Evolutionary conservation across 2,329 filamentous ascomycete genomes (phyloP).

Genomic region (Fusarium multiceps): DNA sequence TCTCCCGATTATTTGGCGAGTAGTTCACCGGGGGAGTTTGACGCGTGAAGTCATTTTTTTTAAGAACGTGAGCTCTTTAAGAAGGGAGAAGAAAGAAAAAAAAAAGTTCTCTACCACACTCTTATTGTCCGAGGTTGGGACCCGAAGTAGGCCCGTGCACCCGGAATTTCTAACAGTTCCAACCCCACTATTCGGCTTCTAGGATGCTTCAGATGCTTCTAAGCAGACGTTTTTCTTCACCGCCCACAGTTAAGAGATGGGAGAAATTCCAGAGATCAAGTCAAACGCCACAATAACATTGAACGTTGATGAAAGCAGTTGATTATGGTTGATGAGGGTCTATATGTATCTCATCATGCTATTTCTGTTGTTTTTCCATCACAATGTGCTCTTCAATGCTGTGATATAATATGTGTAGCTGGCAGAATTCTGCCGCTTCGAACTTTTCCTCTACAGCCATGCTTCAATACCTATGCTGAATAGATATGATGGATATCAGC

Average conservation of each 20-base stretch:
- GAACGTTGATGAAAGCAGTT: conserved; percentile 1
- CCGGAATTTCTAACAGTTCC: conserved; percentile 24
- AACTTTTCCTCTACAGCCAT: background rate
- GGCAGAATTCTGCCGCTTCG: conserved; percentile 11
- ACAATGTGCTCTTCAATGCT: background rate
- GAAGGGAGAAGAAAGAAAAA: conserved; percentile 46
- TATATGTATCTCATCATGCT: background rate
- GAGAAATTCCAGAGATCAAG: conserved; percentile 41
- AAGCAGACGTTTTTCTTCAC: conserved; percentile 38
- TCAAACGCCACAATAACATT: conserved; percentile 34
- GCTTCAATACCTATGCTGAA: background rate
- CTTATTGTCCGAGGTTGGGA: conserved; percentile 43
- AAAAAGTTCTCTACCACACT: conserved; percentile 47
- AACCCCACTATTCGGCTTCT: conserved; percentile 37
- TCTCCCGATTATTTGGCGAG: conserved; percentile 43
- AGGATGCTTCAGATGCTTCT: conserved; percentile 15
- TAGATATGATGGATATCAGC: background rate
- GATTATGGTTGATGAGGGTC: background rate
- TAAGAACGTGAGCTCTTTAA: conserved; percentile 37
- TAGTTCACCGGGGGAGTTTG: conserved; percentile 43
- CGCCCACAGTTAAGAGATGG: conserved; percentile 32
- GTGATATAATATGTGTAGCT: background rate
- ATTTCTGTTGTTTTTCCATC: background rate
- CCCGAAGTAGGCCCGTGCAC: conserved; percentile 41
- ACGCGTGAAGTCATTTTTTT: conserved; percentile 45